Evolutionary conservation across 2,329 filamentous ascomycete genomes (phyloP).

Genomic region (Aspergillus fischeri): DNA sequence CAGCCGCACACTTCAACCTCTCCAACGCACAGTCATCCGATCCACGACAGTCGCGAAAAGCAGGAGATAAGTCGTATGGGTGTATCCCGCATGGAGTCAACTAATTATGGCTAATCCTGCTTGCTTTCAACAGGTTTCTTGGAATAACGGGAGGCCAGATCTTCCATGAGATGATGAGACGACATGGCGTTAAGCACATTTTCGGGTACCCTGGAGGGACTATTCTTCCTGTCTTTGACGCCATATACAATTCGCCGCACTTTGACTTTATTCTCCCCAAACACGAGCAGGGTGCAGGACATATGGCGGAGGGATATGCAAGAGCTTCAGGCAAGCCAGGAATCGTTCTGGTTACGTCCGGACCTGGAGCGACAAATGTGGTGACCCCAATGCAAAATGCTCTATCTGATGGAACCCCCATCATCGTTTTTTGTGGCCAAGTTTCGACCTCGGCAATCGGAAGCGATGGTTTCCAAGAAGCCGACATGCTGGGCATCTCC

Average conservation of each 20-base stretch:
- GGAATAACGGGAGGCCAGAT: constrained; percentile 94
- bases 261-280: constrained; percentile 93
- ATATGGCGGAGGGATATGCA: constrained; percentile 98
- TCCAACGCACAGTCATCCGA: no score
- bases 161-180: constrained; percentile 98
- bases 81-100: no score
- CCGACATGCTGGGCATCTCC: constrained; percentile 89
- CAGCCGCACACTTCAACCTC: no score
- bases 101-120: no score
- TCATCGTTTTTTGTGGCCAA: constrained; percentile 95
- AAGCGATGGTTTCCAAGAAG: constrained; percentile 95
- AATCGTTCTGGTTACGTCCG: constrained; percentile 93
- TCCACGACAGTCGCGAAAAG: no score
- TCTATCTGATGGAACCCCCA: constrained; percentile 87
- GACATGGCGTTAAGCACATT: constrained; percentile 86
- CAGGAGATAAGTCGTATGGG: no score
- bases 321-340: constrained; percentile 89
- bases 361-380: constrained; percentile 93
- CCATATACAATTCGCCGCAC: constrained; percentile 95
- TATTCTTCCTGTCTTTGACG: constrained; percentile 96
- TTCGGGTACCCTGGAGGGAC: constrained; percentile 93
- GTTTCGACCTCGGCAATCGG: constrained; percentile 86
- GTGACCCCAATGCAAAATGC: constrained; percentile 96
- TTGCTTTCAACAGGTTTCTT: constrained; percentile 62
- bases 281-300: constrained; percentile 96